These are phyloP conservation scores for Phaseolus coccineus DNA, from an alignment of 331 rosid genomes.

Conservation along the genomic window DNA sequence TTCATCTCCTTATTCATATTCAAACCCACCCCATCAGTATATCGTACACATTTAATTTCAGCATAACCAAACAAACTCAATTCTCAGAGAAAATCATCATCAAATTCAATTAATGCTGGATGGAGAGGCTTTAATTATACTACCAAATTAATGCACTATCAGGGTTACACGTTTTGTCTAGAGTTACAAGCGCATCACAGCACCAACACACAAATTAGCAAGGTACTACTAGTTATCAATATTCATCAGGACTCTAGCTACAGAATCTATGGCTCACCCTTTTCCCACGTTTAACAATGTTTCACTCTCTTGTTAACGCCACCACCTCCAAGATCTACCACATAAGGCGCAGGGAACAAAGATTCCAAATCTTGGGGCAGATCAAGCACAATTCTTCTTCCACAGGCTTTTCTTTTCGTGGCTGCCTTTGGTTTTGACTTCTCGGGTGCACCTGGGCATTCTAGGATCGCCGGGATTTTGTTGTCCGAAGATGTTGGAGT, in stretches of 20 bases:
- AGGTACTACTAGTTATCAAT: background rate
- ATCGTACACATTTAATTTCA: background rate
- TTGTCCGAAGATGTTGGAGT: slow-evolving; percentile 49
- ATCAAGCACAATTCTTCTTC: slow-evolving; percentile 14
- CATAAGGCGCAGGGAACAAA: slow-evolving; percentile 32
- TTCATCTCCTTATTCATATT: background rate
- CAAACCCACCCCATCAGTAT: background rate
- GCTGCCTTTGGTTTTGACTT: slow-evolving; percentile 11
- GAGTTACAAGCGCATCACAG: background rate
- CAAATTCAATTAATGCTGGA: background rate
- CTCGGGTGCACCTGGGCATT: slow-evolving; percentile 52
- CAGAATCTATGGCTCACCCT: background rate
- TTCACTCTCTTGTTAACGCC: slow-evolving; percentile 41
- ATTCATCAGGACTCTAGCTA: background rate
- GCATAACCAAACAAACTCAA: background rate
- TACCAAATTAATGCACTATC: background rate
- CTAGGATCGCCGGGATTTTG: slow-evolving; percentile 34
- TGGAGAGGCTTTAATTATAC: background rate
- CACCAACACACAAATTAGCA: background rate
- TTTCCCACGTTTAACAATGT: background rate
- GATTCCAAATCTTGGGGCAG: slow-evolving; percentile 29
- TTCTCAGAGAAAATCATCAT: background rate
- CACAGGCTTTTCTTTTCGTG: slow-evolving; percentile 14
- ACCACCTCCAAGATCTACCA: slow-evolving; percentile 52
- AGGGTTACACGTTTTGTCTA: background rate